A percentile compares a stretch with the other conserved stretches of the same genome.
Evolutionary conservation across 345 rosid genomes (phyloP).

Genomic region (Gynandropsis gynandra): DNA sequence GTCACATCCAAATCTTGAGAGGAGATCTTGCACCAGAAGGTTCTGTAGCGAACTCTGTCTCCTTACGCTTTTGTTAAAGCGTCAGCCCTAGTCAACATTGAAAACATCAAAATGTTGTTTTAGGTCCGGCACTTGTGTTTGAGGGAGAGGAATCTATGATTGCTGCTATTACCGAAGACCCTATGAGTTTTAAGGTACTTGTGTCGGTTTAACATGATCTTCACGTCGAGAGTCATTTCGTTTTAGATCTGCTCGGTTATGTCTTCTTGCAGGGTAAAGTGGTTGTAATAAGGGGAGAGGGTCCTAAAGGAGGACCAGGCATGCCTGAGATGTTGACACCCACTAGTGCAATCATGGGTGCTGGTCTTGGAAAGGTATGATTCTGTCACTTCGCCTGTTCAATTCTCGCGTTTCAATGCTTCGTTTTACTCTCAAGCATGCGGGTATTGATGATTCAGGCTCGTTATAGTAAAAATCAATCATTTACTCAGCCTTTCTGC

Average conservation of each 20-base stretch:
- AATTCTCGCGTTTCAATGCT: not conserved
- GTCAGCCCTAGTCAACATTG: no score
- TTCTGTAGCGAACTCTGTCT: constrained; percentile 97
- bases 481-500: not conserved
- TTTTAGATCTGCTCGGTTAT: constrained; percentile 11
- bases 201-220: not conserved
- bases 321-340: constrained; percentile 99
- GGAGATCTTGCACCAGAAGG: constrained; percentile 99
- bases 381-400: not conserved
- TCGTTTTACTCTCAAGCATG: not conserved
- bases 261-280: constrained; percentile 68
- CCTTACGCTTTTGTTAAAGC: no score
- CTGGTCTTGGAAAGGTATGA: constrained; percentile 95
- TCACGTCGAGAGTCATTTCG: not conserved
- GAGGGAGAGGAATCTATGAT: constrained; percentile 98
- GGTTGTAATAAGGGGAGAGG: constrained; percentile 88
- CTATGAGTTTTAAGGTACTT: constrained; percentile 71
- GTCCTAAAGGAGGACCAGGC: constrained; percentile 99
- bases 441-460: not conserved
- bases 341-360: constrained; percentile 98
- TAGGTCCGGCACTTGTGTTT: constrained; percentile 97
- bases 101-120: constrained; percentile 20
- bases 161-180: constrained; percentile 72
- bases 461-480: constrained; percentile 4
- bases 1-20: constrained; percentile 78